These are phyloP conservation scores for Aegilops tauschii DNA, from an alignment of 176 grass and related monocot species.

Conservation along the genomic window DNA sequence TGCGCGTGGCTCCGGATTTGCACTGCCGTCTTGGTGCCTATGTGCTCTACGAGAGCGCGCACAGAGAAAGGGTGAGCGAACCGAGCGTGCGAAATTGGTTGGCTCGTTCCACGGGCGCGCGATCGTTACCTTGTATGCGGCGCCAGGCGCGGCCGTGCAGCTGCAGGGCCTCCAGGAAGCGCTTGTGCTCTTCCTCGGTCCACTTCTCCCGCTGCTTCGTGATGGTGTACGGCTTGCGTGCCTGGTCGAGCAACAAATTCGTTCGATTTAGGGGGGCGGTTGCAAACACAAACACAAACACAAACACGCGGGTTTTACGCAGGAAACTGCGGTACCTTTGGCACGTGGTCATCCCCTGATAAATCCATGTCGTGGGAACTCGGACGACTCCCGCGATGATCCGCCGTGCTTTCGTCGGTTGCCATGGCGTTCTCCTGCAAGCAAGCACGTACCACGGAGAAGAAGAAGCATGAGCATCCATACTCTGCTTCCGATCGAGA, in stretches of 20 bases:
- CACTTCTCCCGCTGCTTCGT: conserved; percentile 95
- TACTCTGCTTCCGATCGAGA: background rate
- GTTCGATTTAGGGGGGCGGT: background rate
- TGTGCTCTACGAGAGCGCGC: conserved; percentile 53
- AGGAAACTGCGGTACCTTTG: conserved; percentile 45
- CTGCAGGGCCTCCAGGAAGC: conserved; percentile 85
- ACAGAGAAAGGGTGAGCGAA: background rate
- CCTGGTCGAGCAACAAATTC: conserved; percentile 38
- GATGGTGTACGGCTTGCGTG: conserved; percentile 94
- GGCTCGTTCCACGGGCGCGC: background rate
- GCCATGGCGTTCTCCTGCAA: conserved; percentile 27
- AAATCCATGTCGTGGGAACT: conserved; percentile 39
- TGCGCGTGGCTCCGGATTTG: conserved; percentile 98
- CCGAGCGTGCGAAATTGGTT: background rate
- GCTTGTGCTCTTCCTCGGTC: conserved; percentile 85
- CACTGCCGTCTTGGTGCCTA: conserved; percentile 92
- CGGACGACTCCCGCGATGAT: background rate
- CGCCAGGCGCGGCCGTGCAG: conserved; percentile 89
- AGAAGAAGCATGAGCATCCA: background rate
- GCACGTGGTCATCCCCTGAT: conserved; percentile 41
- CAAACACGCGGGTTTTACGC: background rate
- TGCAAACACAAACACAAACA: background rate
- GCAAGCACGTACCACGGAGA: no score
- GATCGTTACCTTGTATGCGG: conserved; percentile 69
- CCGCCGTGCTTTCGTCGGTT: conserved; percentile 3